These are phyloP conservation scores for Gossypium davidsonii DNA, from an alignment of 441 rosid species.

Conservation along the genomic window DNA sequence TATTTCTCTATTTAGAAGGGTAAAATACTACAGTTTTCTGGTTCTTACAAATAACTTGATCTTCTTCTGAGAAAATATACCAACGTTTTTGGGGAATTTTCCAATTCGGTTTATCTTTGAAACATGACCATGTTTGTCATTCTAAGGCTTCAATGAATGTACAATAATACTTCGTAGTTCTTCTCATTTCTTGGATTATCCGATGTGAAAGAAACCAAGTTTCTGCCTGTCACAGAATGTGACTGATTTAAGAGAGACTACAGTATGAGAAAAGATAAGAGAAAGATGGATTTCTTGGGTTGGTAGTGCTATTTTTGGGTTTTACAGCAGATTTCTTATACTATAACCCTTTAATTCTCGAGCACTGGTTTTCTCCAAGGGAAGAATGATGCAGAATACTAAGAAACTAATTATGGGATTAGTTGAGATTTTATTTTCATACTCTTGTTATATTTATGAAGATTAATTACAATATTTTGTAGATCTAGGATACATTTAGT, in stretches of 20 bases:
- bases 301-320: background rate
- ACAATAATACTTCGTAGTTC: background rate
- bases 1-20: background rate
- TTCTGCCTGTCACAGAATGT: background rate
- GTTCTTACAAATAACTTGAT: background rate
- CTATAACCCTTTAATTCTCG: background rate
- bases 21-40: background rate
- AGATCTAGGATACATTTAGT: background rate
- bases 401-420: background rate
- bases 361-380: background rate
- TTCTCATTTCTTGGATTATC: background rate
- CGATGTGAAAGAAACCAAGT: background rate
- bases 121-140: background rate
- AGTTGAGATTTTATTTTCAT: background rate
- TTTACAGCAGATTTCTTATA: background rate
- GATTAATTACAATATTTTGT: background rate
- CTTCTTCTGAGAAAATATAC: background rate
- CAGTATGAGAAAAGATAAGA: background rate
- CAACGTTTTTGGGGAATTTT: conserved; percentile 1
- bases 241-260: background rate
- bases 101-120: conserved; percentile 3
- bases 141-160: background rate
- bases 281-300: background rate
- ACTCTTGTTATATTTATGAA: background rate
- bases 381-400: background rate